Percentiles rank a stretch among this genome's conserved stretches.
Conservation (phyloP, 202 grass and related monocot species). For the Carex arenaria region DNA sequence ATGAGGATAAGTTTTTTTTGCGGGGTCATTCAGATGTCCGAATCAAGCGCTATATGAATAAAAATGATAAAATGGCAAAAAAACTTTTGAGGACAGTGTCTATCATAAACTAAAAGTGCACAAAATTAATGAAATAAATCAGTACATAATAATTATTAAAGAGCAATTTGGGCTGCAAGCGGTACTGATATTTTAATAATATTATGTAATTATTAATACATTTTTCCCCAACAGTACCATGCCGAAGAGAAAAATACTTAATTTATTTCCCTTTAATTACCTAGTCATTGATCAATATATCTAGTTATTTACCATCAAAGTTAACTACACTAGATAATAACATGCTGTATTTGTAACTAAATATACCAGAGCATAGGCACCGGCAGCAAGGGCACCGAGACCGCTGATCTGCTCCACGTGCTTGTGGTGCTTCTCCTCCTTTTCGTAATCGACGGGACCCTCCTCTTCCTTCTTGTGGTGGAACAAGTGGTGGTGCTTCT, state of each 20-base stretch:
- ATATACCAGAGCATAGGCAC: conserved; percentile 48
- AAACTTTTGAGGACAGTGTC: too few relatives aligned
- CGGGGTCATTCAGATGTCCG: neutral
- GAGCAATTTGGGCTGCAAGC: neutral
- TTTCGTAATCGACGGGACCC: conserved; percentile 40
- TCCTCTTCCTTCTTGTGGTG: conserved; percentile 43
- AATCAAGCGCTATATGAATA: neutral
- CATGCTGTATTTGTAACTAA: neutral
- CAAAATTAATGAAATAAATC: neutral
- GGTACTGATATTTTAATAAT: neutral
- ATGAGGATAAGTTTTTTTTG: neutral
- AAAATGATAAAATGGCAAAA: neutral
- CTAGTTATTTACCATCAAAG: neutral
- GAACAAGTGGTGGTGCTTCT: conserved; percentile 45
- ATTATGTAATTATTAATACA: neutral
- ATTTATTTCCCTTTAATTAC: neutral
- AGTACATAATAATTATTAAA: neutral
- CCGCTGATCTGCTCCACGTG: conserved; percentile 43
- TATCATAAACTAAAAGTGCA: too few relatives aligned
- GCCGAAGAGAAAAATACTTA: neutral
- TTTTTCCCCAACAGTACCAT: neutral
- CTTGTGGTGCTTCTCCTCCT: conserved; percentile 69
- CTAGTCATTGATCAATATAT: neutral
- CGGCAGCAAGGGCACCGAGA: conserved; percentile 42
- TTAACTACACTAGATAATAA: neutral